phyloP scores from a whole-genome alignment of 1,284 basidiomycete species.

The Sporisorium iseilematis-ciliati region DNA sequence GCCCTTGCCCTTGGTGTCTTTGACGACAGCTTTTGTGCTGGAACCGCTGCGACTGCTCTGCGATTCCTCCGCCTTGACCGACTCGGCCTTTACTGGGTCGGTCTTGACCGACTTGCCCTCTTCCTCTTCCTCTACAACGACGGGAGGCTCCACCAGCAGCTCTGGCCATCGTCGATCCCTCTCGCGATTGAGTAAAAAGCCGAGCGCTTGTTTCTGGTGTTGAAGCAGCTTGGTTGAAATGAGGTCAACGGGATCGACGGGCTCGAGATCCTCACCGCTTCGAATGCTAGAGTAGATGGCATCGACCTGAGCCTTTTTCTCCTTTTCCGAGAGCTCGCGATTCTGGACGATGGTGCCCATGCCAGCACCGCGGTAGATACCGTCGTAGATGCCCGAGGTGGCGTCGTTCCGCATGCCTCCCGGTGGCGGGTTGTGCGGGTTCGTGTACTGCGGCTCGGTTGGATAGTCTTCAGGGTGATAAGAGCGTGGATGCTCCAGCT shows the following conservation, averaged over 20 bases:
- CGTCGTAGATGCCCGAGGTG: conserved; percentile 14
- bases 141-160: conserved; percentile 35
- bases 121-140: conserved; percentile 5
- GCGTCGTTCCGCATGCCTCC: conserved; percentile 36
- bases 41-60: conserved; percentile 1
- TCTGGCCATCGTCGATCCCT: conserved; percentile 52
- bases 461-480: conserved; percentile 76
- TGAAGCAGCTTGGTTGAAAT: conserved; percentile 91
- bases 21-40: neutral
- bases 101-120: neutral
- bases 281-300: conserved; percentile 89
- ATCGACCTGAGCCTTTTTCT: conserved; percentile 92
- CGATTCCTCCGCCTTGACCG: conserved; percentile 15
- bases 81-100: conserved; percentile 2
- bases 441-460: conserved; percentile 79
- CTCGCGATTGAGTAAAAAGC: conserved; percentile 95
- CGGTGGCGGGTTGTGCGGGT: conserved; percentile 77
- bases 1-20: conserved; percentile 10
- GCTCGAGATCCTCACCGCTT: conserved; percentile 84
- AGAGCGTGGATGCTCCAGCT: conserved; percentile 81
- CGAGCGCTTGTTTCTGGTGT: conserved; percentile 97
- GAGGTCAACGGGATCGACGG: conserved; percentile 82
- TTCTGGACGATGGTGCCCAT: conserved; percentile 49
- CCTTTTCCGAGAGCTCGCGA: conserved; percentile 75
- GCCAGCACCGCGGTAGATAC: conserved; percentile 71